phyloP scores from a whole-genome alignment of 2,329 filamentous ascomycete genomes.

The Leptographium wingfieldii region DNA sequence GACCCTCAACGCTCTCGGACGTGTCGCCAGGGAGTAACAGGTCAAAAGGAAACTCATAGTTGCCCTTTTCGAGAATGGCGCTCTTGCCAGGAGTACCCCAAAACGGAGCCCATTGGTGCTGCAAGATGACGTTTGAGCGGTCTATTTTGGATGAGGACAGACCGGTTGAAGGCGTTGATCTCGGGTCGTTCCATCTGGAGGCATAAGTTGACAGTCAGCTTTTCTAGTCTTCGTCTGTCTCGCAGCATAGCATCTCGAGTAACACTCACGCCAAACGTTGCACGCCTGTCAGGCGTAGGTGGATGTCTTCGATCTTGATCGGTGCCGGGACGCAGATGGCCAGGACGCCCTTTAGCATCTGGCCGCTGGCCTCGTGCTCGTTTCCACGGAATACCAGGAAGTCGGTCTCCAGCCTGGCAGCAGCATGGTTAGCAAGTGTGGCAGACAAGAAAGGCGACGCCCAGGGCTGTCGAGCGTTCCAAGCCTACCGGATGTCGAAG shows the following conservation, averaged over 20 bases:
- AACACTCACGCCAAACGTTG: conserved; percentile 54
- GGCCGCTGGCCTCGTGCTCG: conserved; percentile 63
- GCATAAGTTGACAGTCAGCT: background rate
- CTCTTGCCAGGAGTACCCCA: conserved; percentile 43
- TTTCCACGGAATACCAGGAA: conserved; percentile 67
- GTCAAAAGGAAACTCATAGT: conserved; percentile 77
- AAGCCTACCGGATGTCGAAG: conserved; percentile 44
- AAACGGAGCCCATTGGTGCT: conserved; percentile 58
- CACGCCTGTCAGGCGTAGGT: conserved; percentile 57
- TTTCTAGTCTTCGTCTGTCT: background rate
- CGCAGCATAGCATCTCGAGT: background rate
- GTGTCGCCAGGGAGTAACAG: conserved; percentile 57
- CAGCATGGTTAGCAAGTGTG: background rate
- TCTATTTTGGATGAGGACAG: conserved; percentile 48
- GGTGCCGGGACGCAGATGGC: conserved; percentile 60
- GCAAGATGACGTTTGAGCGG: conserved; percentile 46
- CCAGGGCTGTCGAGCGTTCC: background rate
- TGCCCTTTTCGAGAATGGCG: conserved; percentile 53
- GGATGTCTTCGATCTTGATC: conserved; percentile 60
- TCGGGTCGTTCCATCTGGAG: conserved; percentile 38
- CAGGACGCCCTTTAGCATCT: conserved; percentile 59
- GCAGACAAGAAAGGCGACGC: background rate
- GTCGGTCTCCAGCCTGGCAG: conserved; percentile 56
- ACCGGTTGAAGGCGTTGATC: conserved; percentile 39
- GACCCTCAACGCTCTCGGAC: conserved; percentile 82